phyloP scores from a whole-genome alignment of 176 grass and related monocot genomes.

The Eleusine coracana region DNA sequence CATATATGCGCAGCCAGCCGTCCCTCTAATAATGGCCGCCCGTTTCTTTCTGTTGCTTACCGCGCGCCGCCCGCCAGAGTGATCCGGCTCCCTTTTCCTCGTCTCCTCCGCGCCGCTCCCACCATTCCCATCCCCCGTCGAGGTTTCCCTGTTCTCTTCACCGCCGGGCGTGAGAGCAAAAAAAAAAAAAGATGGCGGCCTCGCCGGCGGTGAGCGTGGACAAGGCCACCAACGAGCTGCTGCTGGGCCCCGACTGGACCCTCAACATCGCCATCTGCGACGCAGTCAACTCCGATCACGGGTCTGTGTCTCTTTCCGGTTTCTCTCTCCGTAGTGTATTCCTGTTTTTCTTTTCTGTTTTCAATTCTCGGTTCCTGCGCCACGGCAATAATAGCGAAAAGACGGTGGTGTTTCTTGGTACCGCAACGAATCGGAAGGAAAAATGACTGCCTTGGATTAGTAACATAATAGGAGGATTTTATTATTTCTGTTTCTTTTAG shows the following conservation, averaged over 20 bases:
- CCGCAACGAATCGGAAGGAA: background rate
- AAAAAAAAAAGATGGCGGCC: conserved; percentile 8
- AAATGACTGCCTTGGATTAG: background rate
- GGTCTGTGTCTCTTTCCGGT: conserved; percentile 35
- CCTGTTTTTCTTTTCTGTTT: background rate
- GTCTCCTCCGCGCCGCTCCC: conserved; percentile 5
- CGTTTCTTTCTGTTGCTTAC: conserved; percentile 29
- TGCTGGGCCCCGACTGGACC: conserved; percentile 85
- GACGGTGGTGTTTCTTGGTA: background rate
- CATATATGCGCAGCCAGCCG: background rate
- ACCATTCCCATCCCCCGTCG: background rate
- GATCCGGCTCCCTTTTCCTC: background rate
- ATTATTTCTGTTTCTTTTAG: background rate
- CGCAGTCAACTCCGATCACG: conserved; percentile 67
- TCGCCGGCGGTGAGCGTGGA: conserved; percentile 67
- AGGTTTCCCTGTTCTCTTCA: background rate
- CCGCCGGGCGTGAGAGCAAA: background rate
- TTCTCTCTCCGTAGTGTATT: background rate
- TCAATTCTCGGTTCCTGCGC: conserved; percentile 27
- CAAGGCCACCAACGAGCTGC: conserved; percentile 90
- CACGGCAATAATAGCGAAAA: background rate
- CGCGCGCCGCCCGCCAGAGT: background rate
- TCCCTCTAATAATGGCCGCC: conserved; percentile 19
- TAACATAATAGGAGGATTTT: background rate
- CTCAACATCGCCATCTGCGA: conserved; percentile 97